A percentile compares a stretch with the other conserved stretches of the same genome.
Evolutionary conservation across 768 basidiomycete genomes (phyloP).

Genomic region (Serendipita sp.): DNA sequence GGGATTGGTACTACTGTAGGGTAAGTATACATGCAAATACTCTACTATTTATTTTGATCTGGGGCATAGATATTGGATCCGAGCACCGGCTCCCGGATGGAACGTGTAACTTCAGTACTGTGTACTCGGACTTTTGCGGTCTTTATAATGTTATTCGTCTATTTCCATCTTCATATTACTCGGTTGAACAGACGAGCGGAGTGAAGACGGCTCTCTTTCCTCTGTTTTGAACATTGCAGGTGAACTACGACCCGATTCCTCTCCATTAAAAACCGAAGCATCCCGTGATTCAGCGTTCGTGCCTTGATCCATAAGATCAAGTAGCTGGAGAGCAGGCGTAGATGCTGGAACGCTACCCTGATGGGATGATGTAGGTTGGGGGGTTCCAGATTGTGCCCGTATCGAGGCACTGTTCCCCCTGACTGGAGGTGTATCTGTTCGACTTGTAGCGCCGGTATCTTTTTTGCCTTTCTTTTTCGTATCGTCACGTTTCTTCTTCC

Average conservation of each 20-base stretch:
- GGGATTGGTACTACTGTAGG: conserved; percentile 68
- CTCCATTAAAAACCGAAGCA: no score
- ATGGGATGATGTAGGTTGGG: neutral
- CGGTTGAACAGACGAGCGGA: neutral
- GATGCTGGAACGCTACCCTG: neutral
- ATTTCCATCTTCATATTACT: neutral
- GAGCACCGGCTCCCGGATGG: conserved; percentile 30
- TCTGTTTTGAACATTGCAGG: neutral
- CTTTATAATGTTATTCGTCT: neutral
- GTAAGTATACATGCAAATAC: conserved; percentile 26
- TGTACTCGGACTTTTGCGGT: neutral
- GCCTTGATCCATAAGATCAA: neutral
- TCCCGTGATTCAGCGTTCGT: no score
- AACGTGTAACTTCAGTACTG: neutral
- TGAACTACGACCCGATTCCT: neutral
- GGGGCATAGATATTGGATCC: conserved; percentile 26
- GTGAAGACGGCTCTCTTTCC: neutral
- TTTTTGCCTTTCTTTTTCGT: conserved; percentile 1
- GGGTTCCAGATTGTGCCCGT: neutral
- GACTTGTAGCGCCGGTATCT: neutral
- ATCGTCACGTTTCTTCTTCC: conserved; percentile 9
- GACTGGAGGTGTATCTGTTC: neutral
- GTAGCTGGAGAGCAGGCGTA: neutral
- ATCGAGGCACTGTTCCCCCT: neutral
- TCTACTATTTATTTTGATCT: neutral